Evolutionary conservation across 1,284 basidiomycete genomes (phyloP), one percentile per base, ranked within the genome.

Genomic region (Rhodotorula sp.): DNA sequence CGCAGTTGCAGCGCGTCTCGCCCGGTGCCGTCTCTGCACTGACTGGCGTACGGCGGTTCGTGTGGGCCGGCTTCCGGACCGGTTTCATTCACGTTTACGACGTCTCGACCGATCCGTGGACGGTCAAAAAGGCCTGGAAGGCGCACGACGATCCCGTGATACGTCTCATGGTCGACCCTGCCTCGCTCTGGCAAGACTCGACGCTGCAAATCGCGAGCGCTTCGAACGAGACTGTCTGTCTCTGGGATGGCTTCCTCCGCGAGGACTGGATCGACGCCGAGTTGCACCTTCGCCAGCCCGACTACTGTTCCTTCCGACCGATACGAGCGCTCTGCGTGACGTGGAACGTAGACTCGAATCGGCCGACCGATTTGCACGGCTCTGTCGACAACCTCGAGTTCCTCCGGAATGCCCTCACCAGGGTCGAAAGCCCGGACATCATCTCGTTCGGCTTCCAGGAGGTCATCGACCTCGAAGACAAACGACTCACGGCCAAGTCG

Each of bases 381-480:
- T 49, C 67, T 21, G 43, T 39, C 2, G 87, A 87, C 48, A 95
- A 93, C 78, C 80, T 87, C 63, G 86, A 85, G 68, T 93, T 96
- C 83, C 83, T 97, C 14, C 84, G 86, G 23, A 86, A 92, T 56
- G 87, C 87, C 7, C 84, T 97, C 23, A 83, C 81, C 4, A 90
- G 88, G 72, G 87, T 89, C 39, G 87, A 90, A 31, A 69, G 63
- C 23, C 92, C 94, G 14, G 95, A 97, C 80, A 88, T 97, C 72
- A 89, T 96, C 79, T 89, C 89, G 21, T 84, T 97, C 49, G 93
- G 92, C 1, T 97, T 99, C 80, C 97, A 99, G 82, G 97, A 99
- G 82, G 93, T 99, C 68, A 92, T 95, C 14, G 96, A 99, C 81
- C 93, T 95, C 0, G 93, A 94, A 78, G 95, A 95, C 84, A 88